Conservation (phyloP, 1,284 basidiomycete species). For the Ceratobasidium sp. region DNA sequence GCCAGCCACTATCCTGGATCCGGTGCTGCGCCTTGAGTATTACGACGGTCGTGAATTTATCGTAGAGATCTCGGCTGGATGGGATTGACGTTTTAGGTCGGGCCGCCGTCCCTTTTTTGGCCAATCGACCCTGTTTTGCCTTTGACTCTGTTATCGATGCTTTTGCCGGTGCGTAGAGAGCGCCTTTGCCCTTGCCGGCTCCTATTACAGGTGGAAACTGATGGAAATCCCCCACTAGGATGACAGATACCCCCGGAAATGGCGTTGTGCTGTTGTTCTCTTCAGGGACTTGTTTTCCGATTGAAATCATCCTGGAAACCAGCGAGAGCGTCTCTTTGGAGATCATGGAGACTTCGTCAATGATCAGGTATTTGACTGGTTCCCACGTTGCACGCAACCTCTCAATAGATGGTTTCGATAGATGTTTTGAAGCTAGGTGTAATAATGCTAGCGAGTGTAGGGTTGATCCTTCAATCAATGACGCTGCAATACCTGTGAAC, state of each 20-base stretch:
- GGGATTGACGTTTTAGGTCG: background rate
- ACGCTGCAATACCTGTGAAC: slow-evolving; percentile 58
- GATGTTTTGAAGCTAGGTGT: background rate
- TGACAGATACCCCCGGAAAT: slow-evolving; percentile 50
- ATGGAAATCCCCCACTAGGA: slow-evolving; percentile 50
- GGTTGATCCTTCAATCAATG: slow-evolving; percentile 57
- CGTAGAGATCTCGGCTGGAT: slow-evolving; percentile 56
- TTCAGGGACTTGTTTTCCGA: slow-evolving; percentile 42
- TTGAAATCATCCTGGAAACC: slow-evolving; percentile 39
- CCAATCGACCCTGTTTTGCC: no score
- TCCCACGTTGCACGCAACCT: slow-evolving; percentile 41
- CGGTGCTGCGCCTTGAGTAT: slow-evolving; percentile 58
- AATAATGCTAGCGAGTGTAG: slow-evolving; percentile 52
- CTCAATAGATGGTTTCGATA: background rate
- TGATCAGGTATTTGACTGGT: slow-evolving; percentile 49
- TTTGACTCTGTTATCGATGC: no score
- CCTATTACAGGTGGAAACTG: slow-evolving; percentile 48
- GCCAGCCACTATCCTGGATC: slow-evolving; percentile 57
- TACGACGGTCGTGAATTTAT: slow-evolving; percentile 59
- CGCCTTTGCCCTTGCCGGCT: background rate
- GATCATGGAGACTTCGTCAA: slow-evolving; percentile 52
- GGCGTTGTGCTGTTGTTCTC: background rate
- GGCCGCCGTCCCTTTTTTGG: background rate
- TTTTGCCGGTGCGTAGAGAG: slow-evolving; percentile 40
- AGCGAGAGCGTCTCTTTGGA: slow-evolving; percentile 38